These are phyloP conservation scores for Adansonia madagascariensis DNA, from an alignment of 441 rosid species.

Conservation along the genomic window DNA sequence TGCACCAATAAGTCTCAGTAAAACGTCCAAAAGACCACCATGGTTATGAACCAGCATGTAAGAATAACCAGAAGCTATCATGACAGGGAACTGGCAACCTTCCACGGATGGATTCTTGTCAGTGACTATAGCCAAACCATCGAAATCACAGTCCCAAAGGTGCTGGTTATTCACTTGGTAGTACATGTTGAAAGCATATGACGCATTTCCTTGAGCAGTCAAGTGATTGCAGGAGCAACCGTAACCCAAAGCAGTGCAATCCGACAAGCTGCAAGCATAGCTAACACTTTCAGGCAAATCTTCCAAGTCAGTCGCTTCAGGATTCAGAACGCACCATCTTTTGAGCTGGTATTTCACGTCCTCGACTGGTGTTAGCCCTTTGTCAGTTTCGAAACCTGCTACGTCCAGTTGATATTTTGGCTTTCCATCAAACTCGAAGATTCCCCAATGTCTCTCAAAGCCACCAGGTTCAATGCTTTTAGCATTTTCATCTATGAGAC, in stretches of 20 bases:
- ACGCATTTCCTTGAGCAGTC: conserved; percentile 41
- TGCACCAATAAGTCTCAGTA: conserved; percentile 25
- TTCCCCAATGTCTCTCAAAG: conserved; percentile 60
- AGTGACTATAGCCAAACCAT: conserved; percentile 38
- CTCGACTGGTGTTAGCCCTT: conserved; percentile 34
- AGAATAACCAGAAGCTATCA: conserved; percentile 35
- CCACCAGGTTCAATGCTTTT: conserved; percentile 48
- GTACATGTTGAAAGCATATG: conserved; percentile 57
- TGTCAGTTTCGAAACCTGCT: conserved; percentile 35
- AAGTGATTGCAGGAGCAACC: conserved; percentile 49
- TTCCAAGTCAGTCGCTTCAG: conserved; percentile 27
- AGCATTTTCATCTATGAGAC: conserved; percentile 47
- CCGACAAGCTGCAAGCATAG: conserved; percentile 47
- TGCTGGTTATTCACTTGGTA: conserved; percentile 44
- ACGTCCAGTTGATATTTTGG: conserved; percentile 46
- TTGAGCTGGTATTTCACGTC: conserved; percentile 39
- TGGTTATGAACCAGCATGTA: conserved; percentile 15
- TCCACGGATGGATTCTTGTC: conserved; percentile 41
- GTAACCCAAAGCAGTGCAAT: conserved; percentile 48
- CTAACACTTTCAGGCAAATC: conserved; percentile 36
- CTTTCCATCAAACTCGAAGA: conserved; percentile 48
- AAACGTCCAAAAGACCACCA: conserved; percentile 20
- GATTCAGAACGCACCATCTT: conserved; percentile 45
- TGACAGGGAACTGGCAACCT: conserved; percentile 44
- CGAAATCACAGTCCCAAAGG: conserved; percentile 46